Conservation (phyloP, 2,329 filamentous ascomycete genomes). For the Fusarium tricinctum region DNA sequence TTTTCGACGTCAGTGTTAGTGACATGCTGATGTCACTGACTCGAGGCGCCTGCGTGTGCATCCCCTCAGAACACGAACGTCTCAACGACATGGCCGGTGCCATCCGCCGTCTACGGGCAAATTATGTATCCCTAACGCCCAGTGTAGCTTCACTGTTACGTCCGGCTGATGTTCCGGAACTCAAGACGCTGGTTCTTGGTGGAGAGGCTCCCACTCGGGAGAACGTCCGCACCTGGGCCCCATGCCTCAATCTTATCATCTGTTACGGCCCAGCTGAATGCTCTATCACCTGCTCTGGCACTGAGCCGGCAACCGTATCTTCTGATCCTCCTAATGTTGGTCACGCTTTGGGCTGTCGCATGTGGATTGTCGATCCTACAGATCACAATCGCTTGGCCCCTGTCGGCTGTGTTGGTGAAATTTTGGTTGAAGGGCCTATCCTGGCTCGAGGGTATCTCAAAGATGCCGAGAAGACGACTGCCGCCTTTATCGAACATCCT, state of each 20-base stretch:
- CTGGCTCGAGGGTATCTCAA: background rate
- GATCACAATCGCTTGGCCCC: background rate
- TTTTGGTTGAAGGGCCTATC: background rate
- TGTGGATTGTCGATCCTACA: background rate
- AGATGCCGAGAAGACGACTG: background rate
- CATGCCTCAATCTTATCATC: background rate
- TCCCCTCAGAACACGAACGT: background rate
- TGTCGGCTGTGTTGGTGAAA: background rate
- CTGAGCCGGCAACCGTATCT: too few relatives aligned
- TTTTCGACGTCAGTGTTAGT: background rate
- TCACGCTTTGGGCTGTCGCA: background rate
- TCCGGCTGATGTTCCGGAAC: background rate
- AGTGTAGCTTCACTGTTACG: background rate
- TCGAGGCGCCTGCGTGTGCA: background rate
- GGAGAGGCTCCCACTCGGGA: background rate
- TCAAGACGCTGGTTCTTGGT: background rate
- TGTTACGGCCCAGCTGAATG: background rate
- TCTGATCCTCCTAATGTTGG: background rate
- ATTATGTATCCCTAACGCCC: background rate
- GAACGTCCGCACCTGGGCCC: background rate
- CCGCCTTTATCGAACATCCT: background rate
- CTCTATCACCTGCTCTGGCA: too few relatives aligned
- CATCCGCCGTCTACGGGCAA: background rate
- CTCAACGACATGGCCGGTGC: background rate
- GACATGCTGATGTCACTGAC: background rate